Base-by-base conservation (phyloP, 257 asterid genomes). In the Salvia hispanica region DNA sequence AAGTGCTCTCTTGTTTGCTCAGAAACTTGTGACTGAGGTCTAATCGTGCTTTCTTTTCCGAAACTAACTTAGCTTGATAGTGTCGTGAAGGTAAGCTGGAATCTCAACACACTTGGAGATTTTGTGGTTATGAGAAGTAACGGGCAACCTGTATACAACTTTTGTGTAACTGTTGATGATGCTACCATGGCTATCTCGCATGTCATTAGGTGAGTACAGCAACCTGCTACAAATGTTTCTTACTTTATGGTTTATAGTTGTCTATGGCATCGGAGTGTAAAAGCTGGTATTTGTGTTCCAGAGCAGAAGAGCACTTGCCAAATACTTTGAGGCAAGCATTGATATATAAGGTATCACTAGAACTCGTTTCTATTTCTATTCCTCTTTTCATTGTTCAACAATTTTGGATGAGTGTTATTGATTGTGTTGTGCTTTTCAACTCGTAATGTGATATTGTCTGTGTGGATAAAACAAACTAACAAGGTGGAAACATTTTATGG, bases 301-400 rank as follows among this genome's bases (percentile, higher is more conserved):
- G 99, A 82, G 99, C 96, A 6, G 99, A 93, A 81, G 98, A 93
- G 76, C 98, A 93, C 89, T 85, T 93, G 78, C 96, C 98, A 70
- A 93, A 93, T 75, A 90, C 98, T 67, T 80, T 93, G 73, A 86
- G 98, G 80, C 98, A 93, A 76, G 98, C 92, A 68, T 79, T 93
- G 79, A 86, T 93, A 75, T 93, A 93, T 76, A 73, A 88, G 96
- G 98, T 92, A 71, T 40, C 50, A 67, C 65, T 62, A 62, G 45
- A 65, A 50, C 44, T 37, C 43, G 6, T 43, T 57, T 31, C 12
- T 18, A 36, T 36, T 65, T 50, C 16, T 52, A 5, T 33, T 66
- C 47, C 56, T 45, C 70, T 64, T 62, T 55, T 63, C 71, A 14
- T 63, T 67, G 36, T 72, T 64, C 55, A 28, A 16, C 58, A 56